These are phyloP conservation scores for Flueggea neowawraea DNA, from an alignment of 441 rosid genomes.

Conservation along the genomic window DNA sequence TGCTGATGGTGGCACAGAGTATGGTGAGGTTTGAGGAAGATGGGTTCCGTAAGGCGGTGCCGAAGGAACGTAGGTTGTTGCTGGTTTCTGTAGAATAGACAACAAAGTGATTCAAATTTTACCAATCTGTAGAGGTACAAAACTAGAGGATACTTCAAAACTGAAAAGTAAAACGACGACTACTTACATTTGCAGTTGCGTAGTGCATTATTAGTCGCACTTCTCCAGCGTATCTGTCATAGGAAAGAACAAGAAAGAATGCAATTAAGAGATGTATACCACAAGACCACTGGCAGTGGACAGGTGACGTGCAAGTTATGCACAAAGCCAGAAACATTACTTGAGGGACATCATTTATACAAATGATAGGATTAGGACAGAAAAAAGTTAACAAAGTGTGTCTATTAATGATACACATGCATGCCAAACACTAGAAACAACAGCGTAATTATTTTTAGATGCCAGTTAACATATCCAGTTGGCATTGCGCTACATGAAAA, in stretches of 20 bases:
- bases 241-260: background rate
- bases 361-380: too few species aligned
- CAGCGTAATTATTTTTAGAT: too few species aligned
- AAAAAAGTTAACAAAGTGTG: too few species aligned
- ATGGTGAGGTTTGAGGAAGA: constrained; percentile 29
- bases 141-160: background rate
- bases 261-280: background rate
- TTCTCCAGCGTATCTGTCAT: constrained; percentile 70
- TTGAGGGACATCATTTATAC: too few species aligned
- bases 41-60: constrained; percentile 39
- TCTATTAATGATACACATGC: too few species aligned
- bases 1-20: constrained; percentile 35
- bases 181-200: constrained; percentile 50
- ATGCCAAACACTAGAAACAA: too few species aligned
- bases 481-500: too few species aligned
- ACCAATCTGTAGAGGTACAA: background rate
- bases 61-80: constrained; percentile 31
- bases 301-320: background rate
- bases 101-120: constrained; percentile 5
- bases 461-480: too few species aligned
- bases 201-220: constrained; percentile 60
- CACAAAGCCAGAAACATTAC: background rate
- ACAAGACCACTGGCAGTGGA: background rate
- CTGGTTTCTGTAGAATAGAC: constrained; percentile 31
- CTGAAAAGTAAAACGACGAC: background rate